Base-by-base conservation (phyloP, 2,329 filamentous ascomycete genomes). In the Bretziella fagacearum region DNA sequence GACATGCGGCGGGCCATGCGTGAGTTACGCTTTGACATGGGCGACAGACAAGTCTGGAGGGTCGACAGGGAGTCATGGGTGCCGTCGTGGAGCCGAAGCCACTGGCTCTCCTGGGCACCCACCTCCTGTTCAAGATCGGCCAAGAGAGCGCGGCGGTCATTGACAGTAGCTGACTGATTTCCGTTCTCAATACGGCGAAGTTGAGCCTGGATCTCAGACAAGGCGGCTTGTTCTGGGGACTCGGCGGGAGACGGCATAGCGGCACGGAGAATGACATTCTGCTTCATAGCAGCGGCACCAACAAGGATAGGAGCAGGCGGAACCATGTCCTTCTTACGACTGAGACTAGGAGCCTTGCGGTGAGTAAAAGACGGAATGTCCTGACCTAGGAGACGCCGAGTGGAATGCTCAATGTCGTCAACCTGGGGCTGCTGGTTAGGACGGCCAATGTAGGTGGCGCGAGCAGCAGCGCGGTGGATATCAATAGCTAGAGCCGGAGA, bases 81-180 rank as follows among this genome's bases (percentile, higher is more conserved):
- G 30, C 69, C 66, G 22, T 67, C 61, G 48, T 73, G 72, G 60
- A 79, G 67, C 43, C 68, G 61, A 48, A 71, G 67, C 77, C 76
- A 80, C 53, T 71, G 68, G 46, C 65, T 65, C 55, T 77, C 73
- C 55, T 80, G 71, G 52, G 66, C 58, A 1, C 69, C 72, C 67
- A 80, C 74, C 57, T 81, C 77, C 51, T 62, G 63, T 55, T 81
- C 77, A 1, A 81, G 61, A 50, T 74, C 69, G 26, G 73, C 68
- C 1, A 81, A 60, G 2, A 78, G 63, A 27, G 63, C 65, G 40
- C 42, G 27, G 15, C 46, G 49, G 25, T 44, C 44, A 10, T 25
- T 32, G 20, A 36, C 18, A 2, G 37, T 35, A 22, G 23, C 32
- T 4, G 32, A 30, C 4, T 35, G 20, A n/a, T 42, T 27, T 2